These are phyloP conservation scores for Trapa bicornis DNA, from an alignment of 345 rosid genomes.

Conservation along the genomic window DNA sequence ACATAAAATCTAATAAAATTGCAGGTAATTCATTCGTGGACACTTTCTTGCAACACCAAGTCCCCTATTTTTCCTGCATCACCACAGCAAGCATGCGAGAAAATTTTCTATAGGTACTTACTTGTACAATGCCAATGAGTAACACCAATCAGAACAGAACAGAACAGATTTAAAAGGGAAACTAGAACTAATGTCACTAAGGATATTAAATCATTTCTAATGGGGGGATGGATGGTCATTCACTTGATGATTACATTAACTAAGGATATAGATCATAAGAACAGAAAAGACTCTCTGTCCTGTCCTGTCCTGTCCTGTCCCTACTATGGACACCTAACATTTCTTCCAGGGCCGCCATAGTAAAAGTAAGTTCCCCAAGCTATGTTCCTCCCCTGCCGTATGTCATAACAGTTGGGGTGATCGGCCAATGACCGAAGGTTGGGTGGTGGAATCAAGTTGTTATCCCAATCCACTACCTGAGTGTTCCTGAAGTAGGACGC, in stretches of 20 bases:
- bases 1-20: neutral
- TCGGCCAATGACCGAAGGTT: constrained; percentile 70
- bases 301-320: neutral
- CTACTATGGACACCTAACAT: constrained; percentile 62
- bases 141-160: no score
- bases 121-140: no score
- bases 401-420: constrained; percentile 81
- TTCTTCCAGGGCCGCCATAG: constrained; percentile 96
- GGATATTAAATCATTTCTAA: no score
- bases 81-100: no score
- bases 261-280: no score
- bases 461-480: constrained; percentile 92
- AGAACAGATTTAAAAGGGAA: no score
- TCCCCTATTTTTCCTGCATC: neutral
- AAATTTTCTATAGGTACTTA: neutral
- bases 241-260: no score
- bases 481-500: constrained; percentile 83
- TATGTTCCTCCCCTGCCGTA: constrained; percentile 66
- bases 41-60: neutral
- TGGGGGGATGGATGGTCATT: no score
- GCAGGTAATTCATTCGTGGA: neutral
- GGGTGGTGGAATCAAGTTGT: constrained; percentile 60
- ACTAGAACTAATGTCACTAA: no score
- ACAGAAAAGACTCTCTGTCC: neutral
- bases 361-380: constrained; percentile 96